Conservation (phyloP, 176 grass and related monocot species). For the Alopecurus myosuroides region DNA sequence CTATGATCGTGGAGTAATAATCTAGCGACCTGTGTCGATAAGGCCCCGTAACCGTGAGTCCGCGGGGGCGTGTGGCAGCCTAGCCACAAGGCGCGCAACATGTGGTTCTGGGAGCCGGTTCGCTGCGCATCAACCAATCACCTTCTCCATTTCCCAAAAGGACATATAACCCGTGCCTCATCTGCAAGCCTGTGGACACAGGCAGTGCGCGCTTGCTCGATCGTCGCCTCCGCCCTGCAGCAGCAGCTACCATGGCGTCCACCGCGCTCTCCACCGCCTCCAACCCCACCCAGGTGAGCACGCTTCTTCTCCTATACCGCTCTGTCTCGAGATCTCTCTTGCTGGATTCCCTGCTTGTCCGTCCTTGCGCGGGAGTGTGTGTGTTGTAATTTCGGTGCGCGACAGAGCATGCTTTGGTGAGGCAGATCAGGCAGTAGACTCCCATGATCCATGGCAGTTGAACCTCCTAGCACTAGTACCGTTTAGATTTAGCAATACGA, state of each 20-base stretch:
- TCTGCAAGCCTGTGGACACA: conserved; percentile 40
- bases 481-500: not conserved
- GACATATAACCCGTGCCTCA: conserved; percentile 34
- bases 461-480: not conserved
- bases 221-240: not conserved
- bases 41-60: not conserved
- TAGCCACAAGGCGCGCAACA: conserved; percentile 18
- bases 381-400: not conserved
- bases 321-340: not conserved
- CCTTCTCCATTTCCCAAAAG: not conserved
- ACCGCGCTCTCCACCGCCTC: conserved; percentile 82
- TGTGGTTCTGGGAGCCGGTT: conserved; percentile 40
- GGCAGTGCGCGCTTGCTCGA: not conserved
- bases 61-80: not conserved
- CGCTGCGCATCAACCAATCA: conserved; percentile 50
- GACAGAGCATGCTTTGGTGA: not conserved
- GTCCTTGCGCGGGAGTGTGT: not conserved
- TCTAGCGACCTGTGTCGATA: conserved; percentile 14
- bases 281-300: conserved; percentile 64
- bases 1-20: too few species aligned
- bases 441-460: not conserved
- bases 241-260: conserved; percentile 65
- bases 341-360: not conserved
- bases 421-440: not conserved
- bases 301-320: too few species aligned